A percentile compares a stretch with the other conserved stretches of the same genome.
phyloP scores from a whole-genome alignment of 1,284 basidiomycete genomes.

The Malassezia sympodialis region DNA sequence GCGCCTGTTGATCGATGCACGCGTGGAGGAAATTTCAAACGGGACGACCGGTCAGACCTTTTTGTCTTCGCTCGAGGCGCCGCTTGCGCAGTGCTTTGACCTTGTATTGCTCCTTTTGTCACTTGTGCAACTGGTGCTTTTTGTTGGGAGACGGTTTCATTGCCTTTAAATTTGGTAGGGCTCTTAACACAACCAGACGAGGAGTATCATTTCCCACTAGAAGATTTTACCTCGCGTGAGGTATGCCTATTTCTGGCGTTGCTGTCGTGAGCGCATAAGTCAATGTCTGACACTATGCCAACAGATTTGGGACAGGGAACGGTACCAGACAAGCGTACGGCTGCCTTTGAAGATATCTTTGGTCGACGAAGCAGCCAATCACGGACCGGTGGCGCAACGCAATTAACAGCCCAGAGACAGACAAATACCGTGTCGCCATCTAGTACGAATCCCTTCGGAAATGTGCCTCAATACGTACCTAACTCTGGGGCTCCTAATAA shows the following conservation, averaged over 20 bases:
- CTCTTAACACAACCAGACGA: background rate
- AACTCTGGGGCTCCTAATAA: background rate
- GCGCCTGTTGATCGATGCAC: background rate
- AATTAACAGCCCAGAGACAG: background rate
- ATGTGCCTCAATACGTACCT: background rate
- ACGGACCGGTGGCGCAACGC: background rate
- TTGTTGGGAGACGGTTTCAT: background rate
- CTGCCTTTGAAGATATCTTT: slow-evolving; percentile 14
- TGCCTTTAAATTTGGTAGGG: background rate
- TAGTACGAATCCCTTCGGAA: background rate
- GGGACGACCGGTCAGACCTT: background rate
- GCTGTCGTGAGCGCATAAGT: background rate
- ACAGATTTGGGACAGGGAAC: background rate
- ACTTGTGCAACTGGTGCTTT: background rate
- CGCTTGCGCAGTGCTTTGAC: background rate
- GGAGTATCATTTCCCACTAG: background rate
- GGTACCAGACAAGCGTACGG: slow-evolving; percentile 14
- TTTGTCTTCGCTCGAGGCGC: background rate
- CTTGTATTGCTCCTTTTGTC: background rate
- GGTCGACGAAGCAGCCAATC: slow-evolving; percentile 1
- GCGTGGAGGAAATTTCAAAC: background rate
- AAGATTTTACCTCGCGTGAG: background rate
- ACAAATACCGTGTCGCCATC: background rate
- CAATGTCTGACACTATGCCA: background rate
- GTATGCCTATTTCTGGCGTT: background rate